These are phyloP conservation scores for Eucalyptus tenuipes DNA, from an alignment of 345 rosid species.

Conservation along the genomic window DNA sequence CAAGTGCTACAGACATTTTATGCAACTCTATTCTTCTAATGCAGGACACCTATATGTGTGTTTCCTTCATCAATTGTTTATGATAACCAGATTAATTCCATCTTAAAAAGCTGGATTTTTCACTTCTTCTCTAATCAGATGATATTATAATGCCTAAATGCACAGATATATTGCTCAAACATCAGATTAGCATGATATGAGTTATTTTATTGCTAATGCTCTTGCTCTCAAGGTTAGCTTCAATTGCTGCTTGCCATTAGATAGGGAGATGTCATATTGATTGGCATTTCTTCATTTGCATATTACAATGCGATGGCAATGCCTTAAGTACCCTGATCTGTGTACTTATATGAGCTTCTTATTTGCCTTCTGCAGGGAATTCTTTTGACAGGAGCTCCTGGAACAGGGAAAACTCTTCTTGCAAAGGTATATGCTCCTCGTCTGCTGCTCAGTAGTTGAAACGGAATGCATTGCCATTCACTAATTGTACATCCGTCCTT, in stretches of 20 bases:
- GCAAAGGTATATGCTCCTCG: constrained; percentile 60
- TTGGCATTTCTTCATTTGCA: background rate
- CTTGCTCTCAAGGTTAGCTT: background rate
- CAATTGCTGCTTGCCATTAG: background rate
- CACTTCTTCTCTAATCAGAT: background rate
- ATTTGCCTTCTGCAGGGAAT: constrained; percentile 59
- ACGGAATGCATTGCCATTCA: background rate
- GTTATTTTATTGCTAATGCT: background rate
- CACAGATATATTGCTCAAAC: background rate
- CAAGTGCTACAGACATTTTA: background rate
- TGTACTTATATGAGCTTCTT: background rate
- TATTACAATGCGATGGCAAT: background rate
- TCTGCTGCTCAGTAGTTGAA: background rate
- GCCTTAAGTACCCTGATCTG: background rate
- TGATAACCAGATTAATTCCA: background rate
- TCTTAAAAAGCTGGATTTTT: background rate
- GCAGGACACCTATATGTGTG: background rate
- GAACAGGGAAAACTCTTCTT: constrained; percentile 96
- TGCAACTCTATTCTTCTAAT: background rate
- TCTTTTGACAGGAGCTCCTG: constrained; percentile 98
- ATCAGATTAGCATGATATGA: background rate
- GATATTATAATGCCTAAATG: background rate
- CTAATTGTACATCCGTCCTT: background rate
- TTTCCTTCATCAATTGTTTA: background rate
- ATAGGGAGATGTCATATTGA: background rate